A percentile compares a stretch with the other conserved stretches of the same genome.
Evolutionary conservation across 192 early-diverging fungal species (phyloP).

Genomic region (Linnemannia hyalina): DNA sequence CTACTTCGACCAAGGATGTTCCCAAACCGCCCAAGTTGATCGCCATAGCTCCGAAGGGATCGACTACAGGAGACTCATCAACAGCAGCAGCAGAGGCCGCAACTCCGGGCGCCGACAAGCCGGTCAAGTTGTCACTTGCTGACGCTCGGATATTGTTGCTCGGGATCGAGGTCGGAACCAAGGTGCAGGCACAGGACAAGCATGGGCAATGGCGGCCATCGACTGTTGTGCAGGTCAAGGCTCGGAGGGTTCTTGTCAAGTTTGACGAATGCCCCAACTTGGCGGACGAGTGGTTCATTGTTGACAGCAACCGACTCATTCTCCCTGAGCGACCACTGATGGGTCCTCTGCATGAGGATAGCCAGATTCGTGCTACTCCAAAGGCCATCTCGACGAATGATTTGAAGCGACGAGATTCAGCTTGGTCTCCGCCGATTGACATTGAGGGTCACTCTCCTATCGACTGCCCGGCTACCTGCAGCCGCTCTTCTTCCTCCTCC

Average conservation of each 20-base stretch:
- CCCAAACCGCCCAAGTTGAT: neutral
- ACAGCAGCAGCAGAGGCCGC: neutral
- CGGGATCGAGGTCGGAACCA: slow-evolving; percentile 34
- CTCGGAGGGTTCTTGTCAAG: slow-evolving; percentile 49
- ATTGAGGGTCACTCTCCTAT: neutral
- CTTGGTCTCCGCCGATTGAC: neutral
- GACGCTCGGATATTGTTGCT: slow-evolving; percentile 5
- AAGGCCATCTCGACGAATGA: neutral
- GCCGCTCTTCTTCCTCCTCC: neutral
- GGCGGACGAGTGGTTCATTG: slow-evolving; percentile 50
- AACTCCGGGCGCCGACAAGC: neutral
- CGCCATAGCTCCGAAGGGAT: neutral
- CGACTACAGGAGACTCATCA: neutral
- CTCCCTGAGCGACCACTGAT: neutral
- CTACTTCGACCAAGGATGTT: neutral
- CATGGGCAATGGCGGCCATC: slow-evolving; percentile 56
- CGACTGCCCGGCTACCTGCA: neutral
- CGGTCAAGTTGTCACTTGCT: neutral
- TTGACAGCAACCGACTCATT: slow-evolving; percentile 34
- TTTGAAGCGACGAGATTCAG: neutral
- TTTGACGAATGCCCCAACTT: slow-evolving; percentile 52
- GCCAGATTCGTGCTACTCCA: neutral
- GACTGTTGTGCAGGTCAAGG: slow-evolving; percentile 49
- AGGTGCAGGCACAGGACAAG: slow-evolving; percentile 56
- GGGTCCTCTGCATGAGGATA: neutral